These are phyloP conservation scores for Eucalyptus leucophloia DNA, from an alignment of 345 rosid species.

Conservation along the genomic window DNA sequence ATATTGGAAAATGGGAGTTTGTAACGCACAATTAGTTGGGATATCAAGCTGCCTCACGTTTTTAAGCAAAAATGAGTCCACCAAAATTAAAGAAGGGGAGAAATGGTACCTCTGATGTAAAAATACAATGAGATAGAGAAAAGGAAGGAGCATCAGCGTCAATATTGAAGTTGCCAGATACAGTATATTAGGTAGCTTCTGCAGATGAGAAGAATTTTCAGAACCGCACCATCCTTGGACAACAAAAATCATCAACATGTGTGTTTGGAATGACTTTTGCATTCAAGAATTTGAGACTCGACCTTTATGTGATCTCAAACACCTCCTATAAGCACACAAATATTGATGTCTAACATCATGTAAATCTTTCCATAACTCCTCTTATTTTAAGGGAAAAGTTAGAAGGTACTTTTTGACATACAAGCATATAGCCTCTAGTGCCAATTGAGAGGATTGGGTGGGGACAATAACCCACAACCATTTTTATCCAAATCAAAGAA, in stretches of 20 bases:
- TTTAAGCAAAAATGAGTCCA: background rate
- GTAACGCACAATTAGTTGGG: background rate
- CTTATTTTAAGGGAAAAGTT: background rate
- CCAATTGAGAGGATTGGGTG: background rate
- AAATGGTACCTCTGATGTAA: slow-evolving; percentile 55
- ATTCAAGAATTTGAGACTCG: background rate
- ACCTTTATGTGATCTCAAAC: background rate
- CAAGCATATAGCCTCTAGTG: background rate
- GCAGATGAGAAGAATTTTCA: slow-evolving; percentile 10
- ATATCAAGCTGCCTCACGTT: background rate
- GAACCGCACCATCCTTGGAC: background rate
- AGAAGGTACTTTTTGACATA: background rate
- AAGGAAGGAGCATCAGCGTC: slow-evolving; percentile 80
- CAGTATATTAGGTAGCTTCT: slow-evolving; percentile 58
- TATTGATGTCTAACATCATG: background rate
- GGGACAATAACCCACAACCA: background rate
- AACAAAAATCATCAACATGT: background rate
- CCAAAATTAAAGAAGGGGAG: background rate
- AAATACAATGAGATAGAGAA: slow-evolving; percentile 70
- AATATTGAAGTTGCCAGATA: slow-evolving; percentile 70
- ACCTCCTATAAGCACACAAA: background rate
- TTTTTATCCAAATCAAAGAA: background rate
- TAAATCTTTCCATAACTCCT: background rate
- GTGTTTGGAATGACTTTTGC: background rate
- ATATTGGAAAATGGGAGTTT: background rate